Conservation (phyloP, 2,329 filamentous ascomycete species). For the Sporothrix protearum region DNA sequence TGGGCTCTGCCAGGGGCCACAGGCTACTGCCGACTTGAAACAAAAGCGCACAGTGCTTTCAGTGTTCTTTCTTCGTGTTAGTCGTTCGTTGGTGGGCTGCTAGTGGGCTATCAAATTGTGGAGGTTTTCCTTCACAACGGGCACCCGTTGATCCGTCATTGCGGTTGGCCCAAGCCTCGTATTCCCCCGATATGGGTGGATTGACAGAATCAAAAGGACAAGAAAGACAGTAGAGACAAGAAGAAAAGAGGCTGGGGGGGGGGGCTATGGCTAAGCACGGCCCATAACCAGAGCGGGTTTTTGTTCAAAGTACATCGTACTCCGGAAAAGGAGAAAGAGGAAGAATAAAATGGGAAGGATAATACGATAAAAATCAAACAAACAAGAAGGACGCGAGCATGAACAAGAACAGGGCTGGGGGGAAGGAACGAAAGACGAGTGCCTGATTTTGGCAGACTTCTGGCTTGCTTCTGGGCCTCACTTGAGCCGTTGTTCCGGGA, state of each 20-base stretch:
- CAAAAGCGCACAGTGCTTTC: not conserved
- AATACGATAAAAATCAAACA: not conserved
- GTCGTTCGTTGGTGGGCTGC: not conserved
- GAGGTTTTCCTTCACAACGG: not conserved
- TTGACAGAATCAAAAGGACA: not conserved
- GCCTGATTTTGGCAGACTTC: no score
- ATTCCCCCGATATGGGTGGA: not conserved
- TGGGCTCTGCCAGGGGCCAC: not conserved
- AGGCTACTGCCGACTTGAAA: not conserved
- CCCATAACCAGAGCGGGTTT: not conserved
- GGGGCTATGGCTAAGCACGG: not conserved
- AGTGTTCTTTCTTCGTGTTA: not conserved
- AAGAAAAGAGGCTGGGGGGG: constrained; percentile 9
- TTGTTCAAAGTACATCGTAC: no score
- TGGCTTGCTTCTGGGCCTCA: not conserved
- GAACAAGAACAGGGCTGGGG: not conserved
- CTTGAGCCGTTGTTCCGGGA: not conserved
- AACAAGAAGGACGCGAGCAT: not conserved
- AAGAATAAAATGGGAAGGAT: not conserved
- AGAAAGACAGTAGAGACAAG: not conserved
- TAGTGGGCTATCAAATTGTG: not conserved
- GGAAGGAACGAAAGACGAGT: not conserved
- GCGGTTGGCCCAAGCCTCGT: not conserved
- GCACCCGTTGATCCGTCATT: not conserved
- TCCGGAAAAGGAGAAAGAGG: not conserved